Conservation (phyloP, 371 early-diverging fungal genomes). For the Actinomortierella wolfii region DNA sequence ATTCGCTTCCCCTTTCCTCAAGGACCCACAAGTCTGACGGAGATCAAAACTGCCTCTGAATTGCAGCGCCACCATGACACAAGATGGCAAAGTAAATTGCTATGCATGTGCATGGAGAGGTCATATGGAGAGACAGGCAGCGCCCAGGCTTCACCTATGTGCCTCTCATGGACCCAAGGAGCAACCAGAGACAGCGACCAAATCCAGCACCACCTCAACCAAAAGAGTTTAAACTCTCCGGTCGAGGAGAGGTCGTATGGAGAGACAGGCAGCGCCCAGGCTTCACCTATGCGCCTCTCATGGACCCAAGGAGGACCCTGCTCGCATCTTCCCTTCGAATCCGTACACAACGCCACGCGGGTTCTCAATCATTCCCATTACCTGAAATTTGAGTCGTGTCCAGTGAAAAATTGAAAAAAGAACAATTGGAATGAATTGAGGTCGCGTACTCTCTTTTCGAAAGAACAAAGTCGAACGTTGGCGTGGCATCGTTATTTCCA, state of each 20-base stretch:
- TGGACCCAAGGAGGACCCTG: constrained; percentile 4
- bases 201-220: neutral
- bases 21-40: constrained; percentile 1
- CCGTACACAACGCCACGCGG: constrained; percentile 3
- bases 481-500: no score
- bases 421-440: no score
- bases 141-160: neutral
- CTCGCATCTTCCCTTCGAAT: neutral
- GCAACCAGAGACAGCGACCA: neutral
- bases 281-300: neutral
- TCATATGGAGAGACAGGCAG: neutral
- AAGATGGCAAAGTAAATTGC: neutral
- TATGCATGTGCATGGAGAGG: neutral
- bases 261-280: neutral
- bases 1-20: neutral
- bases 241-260: constrained; percentile 1
- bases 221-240: neutral
- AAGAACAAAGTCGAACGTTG: no score
- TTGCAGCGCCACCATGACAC: neutral
- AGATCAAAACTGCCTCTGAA: neutral
- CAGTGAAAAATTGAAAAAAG: no score
- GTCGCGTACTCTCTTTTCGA: no score
- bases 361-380: constrained; percentile 2
- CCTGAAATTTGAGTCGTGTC: no score
- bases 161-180: constrained; percentile 3